Evolutionary conservation across 805 yeast genomes (phyloP).

Genomic region (Pichia rugopelliculosa): DNA sequence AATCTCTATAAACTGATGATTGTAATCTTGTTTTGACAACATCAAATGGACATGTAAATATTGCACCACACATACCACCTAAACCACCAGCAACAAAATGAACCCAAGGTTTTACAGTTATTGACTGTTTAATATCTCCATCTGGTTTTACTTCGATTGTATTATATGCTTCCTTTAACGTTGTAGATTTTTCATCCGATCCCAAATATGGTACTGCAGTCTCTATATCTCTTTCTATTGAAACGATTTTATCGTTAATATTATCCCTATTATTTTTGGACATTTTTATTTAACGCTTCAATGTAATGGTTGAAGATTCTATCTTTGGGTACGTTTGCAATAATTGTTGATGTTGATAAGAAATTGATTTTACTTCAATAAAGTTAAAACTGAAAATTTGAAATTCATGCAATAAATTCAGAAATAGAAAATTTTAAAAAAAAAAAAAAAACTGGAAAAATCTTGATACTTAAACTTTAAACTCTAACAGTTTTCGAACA

Average conservation of each 20-base stretch:
- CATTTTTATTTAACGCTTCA: neutral
- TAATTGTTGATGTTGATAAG: neutral
- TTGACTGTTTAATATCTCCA: constrained; percentile 4
- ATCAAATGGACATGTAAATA: constrained; percentile 90
- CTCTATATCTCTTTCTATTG: constrained; percentile 15
- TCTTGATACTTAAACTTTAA: too few species aligned
- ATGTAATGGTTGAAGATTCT: neutral
- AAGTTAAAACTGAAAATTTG: neutral
- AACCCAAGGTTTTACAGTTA: constrained; percentile 49
- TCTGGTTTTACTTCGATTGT: constrained; percentile 20
- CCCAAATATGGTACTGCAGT: constrained; percentile 56
- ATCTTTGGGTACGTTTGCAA: neutral
- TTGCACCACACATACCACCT: constrained; percentile 98
- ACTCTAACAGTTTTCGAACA: too few species aligned
- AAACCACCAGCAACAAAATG: constrained; percentile 88
- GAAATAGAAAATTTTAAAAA: neutral
- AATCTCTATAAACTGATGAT: constrained; percentile 67
- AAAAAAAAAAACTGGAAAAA: neutral
- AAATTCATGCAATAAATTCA: neutral
- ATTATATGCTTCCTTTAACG: constrained; percentile 29
- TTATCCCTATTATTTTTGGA: neutral
- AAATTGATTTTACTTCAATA: neutral
- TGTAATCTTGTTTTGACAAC: constrained; percentile 94
- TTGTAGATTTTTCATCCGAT: constrained; percentile 67
- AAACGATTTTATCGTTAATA: neutral